Evolutionary conservation across 2,329 filamentous ascomycete genomes (phyloP).

Genomic region (Ophiostoma himal-ulmi): DNA sequence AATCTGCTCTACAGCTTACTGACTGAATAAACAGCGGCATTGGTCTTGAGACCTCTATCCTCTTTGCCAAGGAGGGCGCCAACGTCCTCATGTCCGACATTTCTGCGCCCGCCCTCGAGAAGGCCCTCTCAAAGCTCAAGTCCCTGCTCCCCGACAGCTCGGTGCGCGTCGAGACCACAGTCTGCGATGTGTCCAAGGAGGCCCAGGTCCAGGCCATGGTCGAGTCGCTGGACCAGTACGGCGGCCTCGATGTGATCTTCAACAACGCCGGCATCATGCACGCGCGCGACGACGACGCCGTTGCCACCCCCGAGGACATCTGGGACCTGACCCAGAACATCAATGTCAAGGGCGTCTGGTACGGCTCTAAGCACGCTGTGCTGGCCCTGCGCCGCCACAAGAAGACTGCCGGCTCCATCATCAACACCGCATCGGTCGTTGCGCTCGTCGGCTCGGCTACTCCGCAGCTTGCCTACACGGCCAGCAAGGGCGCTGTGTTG

Average conservation of each 20-base stretch:
- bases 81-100: slow-evolving; percentile 82
- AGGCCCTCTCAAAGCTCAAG: slow-evolving; percentile 68
- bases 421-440: slow-evolving; percentile 89
- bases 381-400: slow-evolving; percentile 70
- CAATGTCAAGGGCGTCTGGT: slow-evolving; percentile 99
- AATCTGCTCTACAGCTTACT: too few species aligned
- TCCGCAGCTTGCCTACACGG: slow-evolving; percentile 86
- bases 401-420: slow-evolving; percentile 75
- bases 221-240: slow-evolving; percentile 71
- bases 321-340: slow-evolving; percentile 92
- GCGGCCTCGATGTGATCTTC: slow-evolving; percentile 86
- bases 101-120: slow-evolving; percentile 69
- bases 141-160: slow-evolving; percentile 58
- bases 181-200: slow-evolving; percentile 81
- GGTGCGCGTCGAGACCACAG: slow-evolving; percentile 54
- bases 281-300: slow-evolving; percentile 68
- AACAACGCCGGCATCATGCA: slow-evolving; percentile 99
- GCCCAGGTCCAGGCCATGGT: slow-evolving; percentile 68
- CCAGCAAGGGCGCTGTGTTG: slow-evolving; percentile 86
- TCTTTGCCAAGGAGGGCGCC: slow-evolving; percentile 84
- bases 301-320: slow-evolving; percentile 80
- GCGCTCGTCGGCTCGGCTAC: slow-evolving; percentile 82
- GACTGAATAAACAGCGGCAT: slow-evolving; percentile 59
- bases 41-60: slow-evolving; percentile 83
- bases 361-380: slow-evolving; percentile 85